Evolutionary conservation across 140 eudicot genomes (phyloP), one percentile per base, ranked within the genome.

Genomic region (Erigeron philadelphicus): DNA sequence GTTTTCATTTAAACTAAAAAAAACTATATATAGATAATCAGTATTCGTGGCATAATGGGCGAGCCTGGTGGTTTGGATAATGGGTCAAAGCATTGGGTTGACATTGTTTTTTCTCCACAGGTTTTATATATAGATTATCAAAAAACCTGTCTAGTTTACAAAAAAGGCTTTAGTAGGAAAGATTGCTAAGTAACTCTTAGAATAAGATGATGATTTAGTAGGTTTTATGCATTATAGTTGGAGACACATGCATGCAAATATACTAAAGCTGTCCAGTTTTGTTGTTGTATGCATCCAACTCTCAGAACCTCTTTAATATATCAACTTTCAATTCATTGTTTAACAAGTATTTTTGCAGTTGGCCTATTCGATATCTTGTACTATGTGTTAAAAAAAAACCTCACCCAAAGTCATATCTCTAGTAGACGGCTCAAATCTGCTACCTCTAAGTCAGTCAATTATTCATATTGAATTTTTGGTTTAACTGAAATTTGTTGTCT

Each of bases 1-100:
- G 76, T 72, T 25, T 23, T 60, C 50, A 16, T 59, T 25, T 60
- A 71, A 23, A 31, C n/a, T n/a, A 23, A 45, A 31, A 31, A 31
- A 5, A 31, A 31, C 38, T 1, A 31, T 31, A 2, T 31, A 31
- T 57, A 69, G 10, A 44, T 23, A 17, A 42, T 59, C 18, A 0
- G 10, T 13, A 48, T 7, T 21, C 7, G 42, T 66, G 58, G 4
- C 23, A 49, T 12, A 47, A 67, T 31, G 47, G 23, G 13, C 15
- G 6, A 45, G 9, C 12, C 49, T 8, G 1, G 49, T 45, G 8
- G 52, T 17, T 31, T 12, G 50, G 67, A 11, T 41, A 13, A 6
- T 4, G 0, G 6, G 38, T 57, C 11, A 17, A 55, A 5, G 10
- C 0, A 11, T 11, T 6, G 38, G 10, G 9, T 55, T 17, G 19